Base-by-base conservation (phyloP, 805 yeast species). In the Ogataea ganodermae region DNA sequence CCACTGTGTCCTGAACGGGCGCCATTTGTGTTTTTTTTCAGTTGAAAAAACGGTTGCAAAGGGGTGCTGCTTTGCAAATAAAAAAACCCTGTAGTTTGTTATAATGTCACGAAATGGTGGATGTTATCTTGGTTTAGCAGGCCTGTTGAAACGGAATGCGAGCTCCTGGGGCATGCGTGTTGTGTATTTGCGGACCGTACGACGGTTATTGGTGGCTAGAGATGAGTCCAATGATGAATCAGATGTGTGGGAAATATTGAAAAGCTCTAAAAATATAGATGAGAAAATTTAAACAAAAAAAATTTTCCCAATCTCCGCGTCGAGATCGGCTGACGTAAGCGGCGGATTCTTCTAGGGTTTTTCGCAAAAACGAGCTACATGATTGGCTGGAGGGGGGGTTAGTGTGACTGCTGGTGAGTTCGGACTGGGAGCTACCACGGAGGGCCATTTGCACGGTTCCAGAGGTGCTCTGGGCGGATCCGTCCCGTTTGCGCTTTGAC, bases 111-210 rank as follows among this genome's bases (percentile, higher is more conserved):
- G 42, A 38, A 38, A 38, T 38, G 32, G 42, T 26, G 45, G 48
- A 50, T 54, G 53, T 64, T 64, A 64, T 64, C 68, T 59, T 47
- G 68, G 66, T 62, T 59, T 63, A 44, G 67, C 63, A 46, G 65
- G 67, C 51, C 54, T 62, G 59, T 62, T 63, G 58, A 54, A 62
- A 50, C 57, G 51, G 46, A 63, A 61, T 23, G 66, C 63, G 45
- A 61, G 45, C 44, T 59, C 66, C 63, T 55, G 52, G 51, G 62
- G 62, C 66, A 62, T 60, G 42, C 50, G 48, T 35, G 42, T 12
- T 4, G n/a, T 22, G 43, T 23, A 24, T 14, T 14, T 13, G 10
- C n/a, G 6, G n/a, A 27, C 31, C 14, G 31, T 13, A 6, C n/a
- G 10, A 6, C 7, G 10, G 31, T 27, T 27, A 12, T 27, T 27